phyloP scores from a whole-genome alignment of 331 rosid species.

The Telfairia occidentalis region DNA sequence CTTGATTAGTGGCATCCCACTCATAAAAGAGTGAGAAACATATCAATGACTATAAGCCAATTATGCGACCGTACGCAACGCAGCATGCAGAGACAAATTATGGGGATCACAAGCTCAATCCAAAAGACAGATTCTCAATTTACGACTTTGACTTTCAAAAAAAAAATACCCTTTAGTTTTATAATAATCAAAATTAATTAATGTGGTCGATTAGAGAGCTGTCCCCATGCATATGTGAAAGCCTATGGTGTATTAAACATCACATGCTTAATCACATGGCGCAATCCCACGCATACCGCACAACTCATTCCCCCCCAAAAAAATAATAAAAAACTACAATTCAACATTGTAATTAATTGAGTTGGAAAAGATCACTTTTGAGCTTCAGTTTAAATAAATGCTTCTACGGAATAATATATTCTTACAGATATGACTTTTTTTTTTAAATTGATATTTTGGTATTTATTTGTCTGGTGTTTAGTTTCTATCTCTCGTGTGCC shows the following conservation, averaged over 20 bases:
- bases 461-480: not conserved
- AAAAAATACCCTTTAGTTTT: not conserved
- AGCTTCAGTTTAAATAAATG: not conserved
- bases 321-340: not conserved
- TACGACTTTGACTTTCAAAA: not conserved
- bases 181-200: not conserved
- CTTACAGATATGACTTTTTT: not conserved
- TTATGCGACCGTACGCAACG: no score
- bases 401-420: not conserved
- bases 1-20: no score
- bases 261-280: slow-evolving; percentile 7
- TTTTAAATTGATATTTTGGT: not conserved
- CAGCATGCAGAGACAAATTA: no score
- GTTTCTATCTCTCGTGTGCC: not conserved
- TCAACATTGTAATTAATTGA: not conserved
- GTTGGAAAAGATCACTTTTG: not conserved
- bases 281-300: not conserved
- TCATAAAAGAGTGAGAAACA: no score
- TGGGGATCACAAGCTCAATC: no score
- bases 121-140: not conserved
- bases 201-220: slow-evolving; percentile 1
- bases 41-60: no score
- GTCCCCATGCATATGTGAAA: not conserved
- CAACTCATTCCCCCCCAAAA: not conserved
- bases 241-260: not conserved